Evolutionary conservation across 306 rosid genomes (phyloP), one percentile per base, ranked within the genome.

Genomic region (Acacia crassicarpa): DNA sequence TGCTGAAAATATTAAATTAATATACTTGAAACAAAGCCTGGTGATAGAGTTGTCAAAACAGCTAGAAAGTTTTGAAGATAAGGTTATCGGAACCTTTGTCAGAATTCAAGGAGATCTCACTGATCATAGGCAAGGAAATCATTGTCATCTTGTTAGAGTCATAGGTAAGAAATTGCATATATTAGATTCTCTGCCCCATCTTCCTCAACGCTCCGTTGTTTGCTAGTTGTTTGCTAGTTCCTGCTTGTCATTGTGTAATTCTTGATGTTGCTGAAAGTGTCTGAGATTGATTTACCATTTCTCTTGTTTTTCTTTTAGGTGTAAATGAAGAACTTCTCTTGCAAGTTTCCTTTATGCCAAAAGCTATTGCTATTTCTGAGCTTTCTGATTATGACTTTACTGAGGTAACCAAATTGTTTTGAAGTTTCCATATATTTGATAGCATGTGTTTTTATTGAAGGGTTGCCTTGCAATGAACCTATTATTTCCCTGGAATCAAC

Each of bases 371-470:
- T 40, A 78, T 91, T 49, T 82, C 85, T 41, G 84, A 74, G 81
- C 90, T 94, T 9, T 90, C 92, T n/a, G 94, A 92, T 80, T 77
- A 81, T 27, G 97, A 90, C 77, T 71, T 92, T 81, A 91, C 91
- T 22, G 89, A 94, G 94, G 97, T 94, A 87, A 69, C 48, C 32
- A 9, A 44, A 41, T 46, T 38, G 25, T 73, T 32, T 54, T 23
- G 27, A 27, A 35, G 49, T 14, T 72, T 65, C 8, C 16, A 70
- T 51, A 41, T 59, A 27, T 44, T 58, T 54, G 25, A 25, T 40
- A 59, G 32, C 27, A 45, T 61, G 22, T 54, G 23, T 12, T 62
- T 62, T 62, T 27, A 48, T 75, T 45, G 59, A 71, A 43, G 40
- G 4, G 20, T 32, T 65, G 62, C 54, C 63, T 61, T 72, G 27